Percentiles rank a stretch among this genome's conserved stretches.
phyloP scores from a whole-genome alignment of 2,329 filamentous ascomycete genomes.

The Stagonosporopsis cucurbitacearum region DNA sequence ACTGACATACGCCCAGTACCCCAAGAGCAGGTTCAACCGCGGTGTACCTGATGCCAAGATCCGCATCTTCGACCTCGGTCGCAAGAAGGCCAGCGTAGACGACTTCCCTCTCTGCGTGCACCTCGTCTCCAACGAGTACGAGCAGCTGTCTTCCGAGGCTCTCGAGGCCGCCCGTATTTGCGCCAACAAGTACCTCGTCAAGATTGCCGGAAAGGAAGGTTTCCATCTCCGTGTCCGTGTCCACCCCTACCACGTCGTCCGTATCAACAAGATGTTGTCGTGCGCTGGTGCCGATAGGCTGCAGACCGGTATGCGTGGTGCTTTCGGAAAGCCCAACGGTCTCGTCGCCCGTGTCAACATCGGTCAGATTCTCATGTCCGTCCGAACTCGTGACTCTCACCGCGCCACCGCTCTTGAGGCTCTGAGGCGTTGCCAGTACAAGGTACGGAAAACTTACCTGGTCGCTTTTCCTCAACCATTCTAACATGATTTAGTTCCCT shows the following conservation, averaged over 20 bases:
- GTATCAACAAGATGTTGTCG: conserved; percentile 99
- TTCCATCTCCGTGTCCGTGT: conserved; percentile 78
- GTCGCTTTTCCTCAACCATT: not conserved
- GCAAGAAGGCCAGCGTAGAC: conserved; percentile 98
- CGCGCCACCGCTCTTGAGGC: conserved; percentile 95
- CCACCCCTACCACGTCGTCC: conserved; percentile 99
- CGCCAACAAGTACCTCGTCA: conserved; percentile 94
- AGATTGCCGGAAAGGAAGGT: conserved; percentile 72
- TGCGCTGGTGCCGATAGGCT: conserved; percentile 99
- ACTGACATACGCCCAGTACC: conserved; percentile 75
- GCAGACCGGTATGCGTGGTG: conserved; percentile 99
- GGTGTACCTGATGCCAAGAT: conserved; percentile 86
- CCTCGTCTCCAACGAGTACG: conserved; percentile 99
- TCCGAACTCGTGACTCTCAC: conserved; percentile 96
- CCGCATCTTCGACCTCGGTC: conserved; percentile 98
- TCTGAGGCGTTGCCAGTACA: conserved; percentile 99
- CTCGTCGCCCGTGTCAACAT: conserved; percentile 99
- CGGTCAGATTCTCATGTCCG: conserved; percentile 96
- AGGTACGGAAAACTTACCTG: conserved; percentile 55
- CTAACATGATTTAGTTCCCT: conserved; percentile 71
- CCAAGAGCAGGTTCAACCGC: conserved; percentile 99
- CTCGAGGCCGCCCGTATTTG: conserved; percentile 99
- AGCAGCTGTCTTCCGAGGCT: conserved; percentile 99
- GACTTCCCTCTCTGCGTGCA: conserved; percentile 98
- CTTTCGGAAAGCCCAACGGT: conserved; percentile 99